Evolutionary conservation across 2,329 filamentous ascomycete species (phyloP), one percentile per base, ranked within the genome.

Genomic region (Venturia carpophila): DNA sequence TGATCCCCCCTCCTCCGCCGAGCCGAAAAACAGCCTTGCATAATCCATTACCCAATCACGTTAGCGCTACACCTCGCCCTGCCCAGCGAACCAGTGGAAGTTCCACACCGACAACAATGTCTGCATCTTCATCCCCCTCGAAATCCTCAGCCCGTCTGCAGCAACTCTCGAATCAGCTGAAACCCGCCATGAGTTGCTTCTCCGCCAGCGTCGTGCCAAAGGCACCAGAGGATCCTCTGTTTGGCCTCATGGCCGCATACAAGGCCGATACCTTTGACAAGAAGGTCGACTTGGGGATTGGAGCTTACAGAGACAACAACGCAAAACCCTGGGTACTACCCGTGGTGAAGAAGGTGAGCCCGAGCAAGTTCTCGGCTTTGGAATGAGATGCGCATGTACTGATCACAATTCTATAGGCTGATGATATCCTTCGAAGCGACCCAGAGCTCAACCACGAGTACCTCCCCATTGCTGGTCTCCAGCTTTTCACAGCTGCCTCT

Each of bases 251-350:
- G 84, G 86, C 89, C 68, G 92, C 91, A 67, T 99, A 88, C 82
- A 87, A 87, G 73, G 89, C 89, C 68, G 94, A 99, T 74, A 79
- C 84, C 21, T 82, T 80, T 65, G 76, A 82, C 66, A 86, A 90
- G 77, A 99, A 99, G 80, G 89, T 99, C 69, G 94, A 99, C 79
- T 79, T 99, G 78, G 92, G 94, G 75, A 84, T 97, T 79, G 94
- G 94, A 71, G 94, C 94, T 66, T 99, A 99, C 79, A 85, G 94
- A 75, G 94, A 96, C 74, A 83, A 97, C 79, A 89, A 92, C 74
- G 93, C 92, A 67, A 97, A 97, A 81, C 94, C 94, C 3, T 99
- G 94, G 94, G 87, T 99, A 68, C 79, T 99, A 68, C 93, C 94
- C 24, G 93, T 97, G 2, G 93, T 97, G 68, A 95, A 91, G 80